Evolutionary conservation across 2,329 filamentous ascomycete species (phyloP).

Genomic region (Microdochium trichocladiopsis): DNA sequence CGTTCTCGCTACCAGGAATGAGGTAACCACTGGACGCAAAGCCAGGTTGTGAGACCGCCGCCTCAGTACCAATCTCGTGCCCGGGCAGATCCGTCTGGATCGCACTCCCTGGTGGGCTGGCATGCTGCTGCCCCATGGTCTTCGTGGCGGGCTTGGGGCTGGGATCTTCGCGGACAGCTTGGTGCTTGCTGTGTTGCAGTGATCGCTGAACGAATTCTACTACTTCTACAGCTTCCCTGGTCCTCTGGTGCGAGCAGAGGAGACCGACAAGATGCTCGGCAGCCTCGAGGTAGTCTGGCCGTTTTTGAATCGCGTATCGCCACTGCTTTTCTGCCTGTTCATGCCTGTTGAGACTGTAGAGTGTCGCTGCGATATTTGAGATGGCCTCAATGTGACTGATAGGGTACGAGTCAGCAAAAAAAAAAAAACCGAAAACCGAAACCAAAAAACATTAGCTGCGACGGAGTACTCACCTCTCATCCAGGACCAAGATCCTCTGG

Average conservation of each 20-base stretch:
- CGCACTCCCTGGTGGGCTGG: not conserved
- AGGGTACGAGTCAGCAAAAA: constrained; percentile 11
- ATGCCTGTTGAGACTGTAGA: constrained; percentile 75
- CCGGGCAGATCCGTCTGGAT: not conserved
- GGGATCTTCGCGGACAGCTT: not conserved
- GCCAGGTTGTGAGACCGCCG: constrained; percentile 21
- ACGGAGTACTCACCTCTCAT: constrained; percentile 40
- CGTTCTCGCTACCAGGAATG: constrained; percentile 81
- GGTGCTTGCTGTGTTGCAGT: constrained; percentile 45
- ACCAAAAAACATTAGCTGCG: not conserved
- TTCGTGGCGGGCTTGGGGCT: not conserved
- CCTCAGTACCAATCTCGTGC: not conserved
- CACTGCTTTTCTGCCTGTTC: constrained; percentile 82
- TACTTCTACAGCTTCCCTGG: constrained; percentile 76
- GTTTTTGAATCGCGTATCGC: constrained; percentile 73
- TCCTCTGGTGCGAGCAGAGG: constrained; percentile 73
- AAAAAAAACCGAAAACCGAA: constrained; percentile 1
- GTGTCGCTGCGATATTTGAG: constrained; percentile 84
- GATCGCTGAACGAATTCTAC: constrained; percentile 79
- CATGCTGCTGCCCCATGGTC: too few relatives aligned
- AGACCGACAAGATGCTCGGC: constrained; percentile 90
- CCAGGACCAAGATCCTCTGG: constrained; percentile 50
- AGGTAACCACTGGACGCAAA: constrained; percentile 79
- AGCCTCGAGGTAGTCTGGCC: constrained; percentile 87
- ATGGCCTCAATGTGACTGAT: constrained; percentile 81